Evolutionary conservation across 768 basidiomycete genomes (phyloP).

Genomic region (Phaffia australis): DNA sequence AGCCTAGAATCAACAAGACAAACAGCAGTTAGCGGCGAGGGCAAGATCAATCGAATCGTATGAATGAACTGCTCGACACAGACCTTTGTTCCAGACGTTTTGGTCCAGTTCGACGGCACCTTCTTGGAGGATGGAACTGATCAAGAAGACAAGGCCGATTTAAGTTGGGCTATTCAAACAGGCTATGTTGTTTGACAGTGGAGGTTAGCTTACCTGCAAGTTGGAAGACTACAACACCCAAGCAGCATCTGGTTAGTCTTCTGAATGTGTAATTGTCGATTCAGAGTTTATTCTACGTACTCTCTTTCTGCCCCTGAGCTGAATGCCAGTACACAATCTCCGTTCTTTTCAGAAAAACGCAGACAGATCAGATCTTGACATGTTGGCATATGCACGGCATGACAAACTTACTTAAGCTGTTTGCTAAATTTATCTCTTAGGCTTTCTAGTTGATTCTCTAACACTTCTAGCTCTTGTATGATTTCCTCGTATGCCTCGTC

Average conservation of each 20-base stretch:
- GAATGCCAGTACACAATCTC: slow-evolving; percentile 60
- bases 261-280: no score
- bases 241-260: no score
- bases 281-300: slow-evolving; percentile 33
- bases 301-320: slow-evolving; percentile 69
- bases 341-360: slow-evolving; percentile 39
- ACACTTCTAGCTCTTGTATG: slow-evolving; percentile 53
- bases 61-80: slow-evolving; percentile 14
- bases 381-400: background rate
- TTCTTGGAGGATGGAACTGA: slow-evolving; percentile 50
- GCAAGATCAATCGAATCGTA: background rate
- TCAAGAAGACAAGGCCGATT: background rate
- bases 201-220: background rate
- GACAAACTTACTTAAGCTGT: slow-evolving; percentile 50
- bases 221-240: background rate
- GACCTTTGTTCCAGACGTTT: slow-evolving; percentile 70
- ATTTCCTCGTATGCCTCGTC: slow-evolving; percentile 75
- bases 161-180: background rate
- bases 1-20: slow-evolving; percentile 39
- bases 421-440: slow-evolving; percentile 57
- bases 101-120: slow-evolving; percentile 75
- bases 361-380: background rate
- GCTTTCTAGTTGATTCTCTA: slow-evolving; percentile 63
- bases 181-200: background rate
- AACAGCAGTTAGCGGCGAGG: background rate